A percentile compares a stretch with the other conserved stretches of the same genome.
These are phyloP conservation scores for Candida ipomoeae DNA, from an alignment of 805 yeast species.

Conservation along the genomic window DNA sequence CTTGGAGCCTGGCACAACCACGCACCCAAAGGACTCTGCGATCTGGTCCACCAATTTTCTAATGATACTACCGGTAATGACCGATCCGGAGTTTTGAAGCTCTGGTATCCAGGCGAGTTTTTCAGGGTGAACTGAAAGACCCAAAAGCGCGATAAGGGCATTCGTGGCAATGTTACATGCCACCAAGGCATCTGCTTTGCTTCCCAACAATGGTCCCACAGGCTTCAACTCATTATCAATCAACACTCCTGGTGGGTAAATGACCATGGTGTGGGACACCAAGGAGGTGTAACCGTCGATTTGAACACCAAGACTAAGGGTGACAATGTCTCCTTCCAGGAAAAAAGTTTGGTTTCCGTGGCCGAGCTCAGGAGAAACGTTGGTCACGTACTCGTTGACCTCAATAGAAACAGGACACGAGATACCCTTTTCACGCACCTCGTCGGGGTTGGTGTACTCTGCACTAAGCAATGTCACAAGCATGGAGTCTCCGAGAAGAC, in stretches of 20 bases:
- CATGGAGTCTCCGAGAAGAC: conserved; percentile 78
- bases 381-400: conserved; percentile 70
- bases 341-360: conserved; percentile 45
- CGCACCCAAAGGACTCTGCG: conserved; percentile 79
- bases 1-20: conserved; percentile 87
- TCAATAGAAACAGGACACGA: conserved; percentile 89
- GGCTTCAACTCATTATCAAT: conserved; percentile 41
- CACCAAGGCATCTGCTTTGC: conserved; percentile 82
- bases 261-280: conserved; percentile 81
- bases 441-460: conserved; percentile 52
- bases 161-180: conserved; percentile 90
- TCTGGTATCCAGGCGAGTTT: conserved; percentile 44
- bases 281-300: conserved; percentile 92
- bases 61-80: conserved; percentile 64
- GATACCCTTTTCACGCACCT: conserved; percentile 81
- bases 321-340: conserved; percentile 78
- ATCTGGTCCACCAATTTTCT: conserved; percentile 78
- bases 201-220: conserved; percentile 76
- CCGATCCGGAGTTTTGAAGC: conserved; percentile 15
- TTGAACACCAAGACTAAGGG: conserved; percentile 83
- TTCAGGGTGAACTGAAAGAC: conserved; percentile 70
- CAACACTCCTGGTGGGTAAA: conserved; percentile 61
- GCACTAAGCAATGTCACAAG: conserved; percentile 54
- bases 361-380: conserved; percentile 84
- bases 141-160: conserved; percentile 73